Evolutionary conservation across 1,284 basidiomycete genomes (phyloP).

Genomic region (Moniliella sp.): DNA sequence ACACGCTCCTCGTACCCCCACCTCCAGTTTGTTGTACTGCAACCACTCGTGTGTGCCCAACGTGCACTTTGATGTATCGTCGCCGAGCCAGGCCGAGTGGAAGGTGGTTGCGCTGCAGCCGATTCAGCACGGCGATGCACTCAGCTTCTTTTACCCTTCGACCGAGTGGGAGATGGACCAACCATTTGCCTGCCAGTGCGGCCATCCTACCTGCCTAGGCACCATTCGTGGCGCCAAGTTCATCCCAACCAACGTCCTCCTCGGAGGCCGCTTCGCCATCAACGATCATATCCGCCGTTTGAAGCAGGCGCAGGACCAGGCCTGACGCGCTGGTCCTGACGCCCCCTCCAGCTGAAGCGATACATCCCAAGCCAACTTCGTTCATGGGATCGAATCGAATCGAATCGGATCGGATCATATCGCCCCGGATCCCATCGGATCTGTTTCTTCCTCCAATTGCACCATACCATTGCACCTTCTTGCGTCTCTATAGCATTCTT

Average conservation of each 20-base stretch:
- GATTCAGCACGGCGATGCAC: conserved; percentile 15
- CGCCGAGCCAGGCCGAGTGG: conserved; percentile 5
- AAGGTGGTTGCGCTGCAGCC: conserved; percentile 10
- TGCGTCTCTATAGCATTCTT: no score
- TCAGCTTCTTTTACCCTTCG: conserved; percentile 28
- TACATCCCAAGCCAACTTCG: no score
- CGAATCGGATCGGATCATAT: no score
- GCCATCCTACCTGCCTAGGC: conserved; percentile 8
- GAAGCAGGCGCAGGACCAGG: conserved; percentile 15
- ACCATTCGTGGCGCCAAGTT: conserved; percentile 15
- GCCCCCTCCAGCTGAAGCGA: no score
- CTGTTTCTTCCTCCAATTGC: no score
- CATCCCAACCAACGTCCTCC: conserved; percentile 6
- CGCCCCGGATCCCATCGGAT: no score
- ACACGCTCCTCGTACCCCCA: no score
- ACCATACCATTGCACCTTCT: no score
- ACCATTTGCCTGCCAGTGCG: conserved; percentile 23
- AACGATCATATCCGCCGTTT: conserved; percentile 18
- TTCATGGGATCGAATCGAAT: no score
- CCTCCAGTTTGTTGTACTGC: conserved; percentile 21
- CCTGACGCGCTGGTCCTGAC: no score
- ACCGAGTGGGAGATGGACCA: conserved; percentile 29
- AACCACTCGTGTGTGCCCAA: conserved; percentile 27
- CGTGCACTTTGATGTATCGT: conserved; percentile 12
- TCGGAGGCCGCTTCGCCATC: conserved; percentile 10